Base-by-base conservation (phyloP, 805 yeast species). In the Komagataella phaffii region DNA sequence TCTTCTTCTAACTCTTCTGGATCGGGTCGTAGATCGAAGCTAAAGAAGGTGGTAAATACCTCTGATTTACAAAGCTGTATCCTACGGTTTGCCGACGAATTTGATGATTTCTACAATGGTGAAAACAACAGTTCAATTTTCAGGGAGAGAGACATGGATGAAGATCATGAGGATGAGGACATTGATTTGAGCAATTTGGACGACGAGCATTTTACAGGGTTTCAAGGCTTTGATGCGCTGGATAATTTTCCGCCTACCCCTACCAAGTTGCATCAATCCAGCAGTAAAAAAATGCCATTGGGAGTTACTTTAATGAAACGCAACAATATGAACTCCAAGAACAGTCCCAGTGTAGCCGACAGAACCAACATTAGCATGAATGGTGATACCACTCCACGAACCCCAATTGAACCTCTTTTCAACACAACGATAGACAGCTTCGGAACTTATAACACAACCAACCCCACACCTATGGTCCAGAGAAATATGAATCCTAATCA, bases 201-300 rank as follows among this genome's bases (percentile, higher is more conserved):
- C 45, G 59, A 58, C 17, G 59, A 55, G 3, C 54, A 61, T 44
- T 67, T 64, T 50, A 61, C 58, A 50, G 62, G 63, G 3, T 61
- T 62, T 48, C n/a, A 45, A 10, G 54, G 50, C 7, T 55, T 59
- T 50, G 63, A 52, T 6, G 53, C 57, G 7, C 48, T 56, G 23
- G 62, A 58, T 8, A 61, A 61, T 50, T 54, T 64, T 10, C 77
- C 77, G 6, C 69, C 74, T 5, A 73, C 76, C 0, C 78, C 77
- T 44, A 73, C 77, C 2, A 66, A 70, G 43, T 54, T 62, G 18
- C 47, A 44, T 17, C 19, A 44, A n/a, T 14, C 17, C 43, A 48
- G 24, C 24, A 40, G 21, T 4, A 30, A 14, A 30, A 30, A 30
- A 30, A 30, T 30, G 40, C 14, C 40, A 10, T 30, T 30, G 12